Evolutionary conservation across 2,329 filamentous ascomycete species (phyloP).

Genomic region (Trichophyton benhamiae): DNA sequence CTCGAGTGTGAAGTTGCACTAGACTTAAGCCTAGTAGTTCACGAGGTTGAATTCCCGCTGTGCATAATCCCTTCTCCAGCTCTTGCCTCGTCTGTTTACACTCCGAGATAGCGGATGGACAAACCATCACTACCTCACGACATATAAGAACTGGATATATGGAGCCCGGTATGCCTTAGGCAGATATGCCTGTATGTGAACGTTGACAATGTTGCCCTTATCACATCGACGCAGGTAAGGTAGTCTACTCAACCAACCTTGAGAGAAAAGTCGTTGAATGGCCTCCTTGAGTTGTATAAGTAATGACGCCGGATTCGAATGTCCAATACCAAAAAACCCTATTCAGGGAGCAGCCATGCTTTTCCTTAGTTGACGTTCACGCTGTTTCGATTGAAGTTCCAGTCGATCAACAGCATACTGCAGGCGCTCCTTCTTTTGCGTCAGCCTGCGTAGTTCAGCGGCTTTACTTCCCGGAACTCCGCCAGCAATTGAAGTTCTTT

Average conservation of each 20-base stretch:
- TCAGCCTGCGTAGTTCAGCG: slow-evolving; percentile 53
- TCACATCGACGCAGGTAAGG: background rate
- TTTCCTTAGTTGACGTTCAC: slow-evolving; percentile 58
- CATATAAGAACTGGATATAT: too few species aligned
- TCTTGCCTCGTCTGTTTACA: too few species aligned
- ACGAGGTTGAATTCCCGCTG: background rate
- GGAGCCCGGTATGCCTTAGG: too few species aligned
- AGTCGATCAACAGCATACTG: slow-evolving; percentile 77
- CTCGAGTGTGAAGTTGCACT: background rate
- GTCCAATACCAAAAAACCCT: background rate
- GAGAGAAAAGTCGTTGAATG: too few species aligned
- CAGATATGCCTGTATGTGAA: too few species aligned
- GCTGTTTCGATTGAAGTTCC: slow-evolving; percentile 72
- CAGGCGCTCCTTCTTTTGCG: slow-evolving; percentile 72
- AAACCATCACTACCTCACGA: too few species aligned
- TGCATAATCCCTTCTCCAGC: too few species aligned
- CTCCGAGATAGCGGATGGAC: too few species aligned
- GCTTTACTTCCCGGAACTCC: slow-evolving; percentile 32
- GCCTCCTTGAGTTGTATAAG: too few species aligned
- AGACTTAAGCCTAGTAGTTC: background rate
- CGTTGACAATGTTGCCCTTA: background rate
- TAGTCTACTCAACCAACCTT: too few species aligned
- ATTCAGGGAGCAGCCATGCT: slow-evolving; percentile 49
- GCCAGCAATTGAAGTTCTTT: slow-evolving; percentile 11
- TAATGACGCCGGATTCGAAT: background rate